phyloP scores from a whole-genome alignment of 768 basidiomycete genomes.

The Zangia roseola region DNA sequence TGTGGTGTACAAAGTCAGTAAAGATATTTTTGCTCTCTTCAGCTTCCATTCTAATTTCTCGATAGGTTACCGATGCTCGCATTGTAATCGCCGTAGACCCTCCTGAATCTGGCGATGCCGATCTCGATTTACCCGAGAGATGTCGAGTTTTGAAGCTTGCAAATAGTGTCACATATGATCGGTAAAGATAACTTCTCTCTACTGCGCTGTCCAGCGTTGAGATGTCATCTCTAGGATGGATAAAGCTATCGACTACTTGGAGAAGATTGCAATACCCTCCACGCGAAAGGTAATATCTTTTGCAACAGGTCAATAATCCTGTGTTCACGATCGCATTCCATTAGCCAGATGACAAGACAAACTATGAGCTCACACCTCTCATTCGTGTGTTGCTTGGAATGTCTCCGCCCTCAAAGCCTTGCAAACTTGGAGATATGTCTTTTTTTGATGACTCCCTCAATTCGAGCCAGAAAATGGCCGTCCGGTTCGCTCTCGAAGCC shows the following conservation, averaged over 20 bases:
- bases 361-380: conserved; percentile 48
- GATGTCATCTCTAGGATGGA: conserved; percentile 69
- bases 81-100: conserved; percentile 79
- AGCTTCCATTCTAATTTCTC: neutral
- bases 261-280: conserved; percentile 40
- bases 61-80: conserved; percentile 73
- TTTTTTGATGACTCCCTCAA: conserved; percentile 83
- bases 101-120: conserved; percentile 55
- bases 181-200: conserved; percentile 39
- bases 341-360: conserved; percentile 40
- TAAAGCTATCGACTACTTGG: conserved; percentile 68
- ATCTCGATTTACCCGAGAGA: conserved; percentile 80
- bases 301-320: neutral
- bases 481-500: conserved; percentile 78
- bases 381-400: conserved; percentile 73
- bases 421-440: conserved; percentile 39
- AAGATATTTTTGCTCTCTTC: neutral
- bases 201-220: neutral
- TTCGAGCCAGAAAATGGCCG: conserved; percentile 78
- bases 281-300: conserved; percentile 19
- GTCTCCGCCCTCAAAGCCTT: conserved; percentile 41
- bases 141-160: conserved; percentile 87
- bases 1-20: conserved; percentile 77
- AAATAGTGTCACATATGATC: conserved; percentile 89
- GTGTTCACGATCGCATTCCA: conserved; percentile 1